These are phyloP conservation scores for Podaxis sp. DNA, from an alignment of 768 basidiomycete genomes.

Conservation along the genomic window DNA sequence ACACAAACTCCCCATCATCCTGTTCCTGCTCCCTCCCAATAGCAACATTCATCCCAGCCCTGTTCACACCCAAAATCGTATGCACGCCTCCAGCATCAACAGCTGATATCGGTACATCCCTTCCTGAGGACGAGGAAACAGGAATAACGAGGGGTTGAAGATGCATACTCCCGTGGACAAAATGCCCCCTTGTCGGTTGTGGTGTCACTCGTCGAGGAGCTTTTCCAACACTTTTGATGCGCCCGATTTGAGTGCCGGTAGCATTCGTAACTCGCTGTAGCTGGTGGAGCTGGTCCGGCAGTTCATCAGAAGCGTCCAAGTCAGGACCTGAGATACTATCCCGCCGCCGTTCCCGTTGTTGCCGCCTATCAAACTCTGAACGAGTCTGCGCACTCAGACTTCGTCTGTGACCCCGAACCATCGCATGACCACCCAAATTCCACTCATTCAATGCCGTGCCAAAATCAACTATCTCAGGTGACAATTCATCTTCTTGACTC, in stretches of 20 bases:
- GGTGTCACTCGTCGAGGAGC: conserved; percentile 32
- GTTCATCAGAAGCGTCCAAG: background rate
- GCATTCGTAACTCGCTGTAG: background rate
- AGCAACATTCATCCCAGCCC: conserved; percentile 20
- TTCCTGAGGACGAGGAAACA: conserved; percentile 4
- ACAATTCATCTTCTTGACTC: background rate
- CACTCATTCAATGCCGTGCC: conserved; percentile 15
- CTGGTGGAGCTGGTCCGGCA: background rate
- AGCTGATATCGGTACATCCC: conserved; percentile 6
- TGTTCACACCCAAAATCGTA: conserved; percentile 8
- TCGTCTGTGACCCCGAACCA: conserved; percentile 7
- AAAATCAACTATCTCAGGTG: conserved; percentile 5
- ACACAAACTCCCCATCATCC: conserved; percentile 12
- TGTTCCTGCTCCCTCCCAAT: conserved; percentile 20
- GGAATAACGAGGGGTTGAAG: conserved; percentile 30
- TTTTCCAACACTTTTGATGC: conserved; percentile 38
- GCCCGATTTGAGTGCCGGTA: conserved; percentile 12
- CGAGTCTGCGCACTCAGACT: conserved; percentile 3
- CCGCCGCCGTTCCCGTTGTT: background rate
- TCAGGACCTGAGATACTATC: background rate
- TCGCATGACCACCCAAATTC: background rate
- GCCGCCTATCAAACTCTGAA: background rate
- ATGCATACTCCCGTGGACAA: conserved; percentile 27
- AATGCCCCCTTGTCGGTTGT: conserved; percentile 20
- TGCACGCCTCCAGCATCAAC: background rate